Percentiles rank a stretch among this genome's conserved stretches.
phyloP scores from a whole-genome alignment of 2,329 filamentous ascomycete species.

The Tolypocladium album region DNA sequence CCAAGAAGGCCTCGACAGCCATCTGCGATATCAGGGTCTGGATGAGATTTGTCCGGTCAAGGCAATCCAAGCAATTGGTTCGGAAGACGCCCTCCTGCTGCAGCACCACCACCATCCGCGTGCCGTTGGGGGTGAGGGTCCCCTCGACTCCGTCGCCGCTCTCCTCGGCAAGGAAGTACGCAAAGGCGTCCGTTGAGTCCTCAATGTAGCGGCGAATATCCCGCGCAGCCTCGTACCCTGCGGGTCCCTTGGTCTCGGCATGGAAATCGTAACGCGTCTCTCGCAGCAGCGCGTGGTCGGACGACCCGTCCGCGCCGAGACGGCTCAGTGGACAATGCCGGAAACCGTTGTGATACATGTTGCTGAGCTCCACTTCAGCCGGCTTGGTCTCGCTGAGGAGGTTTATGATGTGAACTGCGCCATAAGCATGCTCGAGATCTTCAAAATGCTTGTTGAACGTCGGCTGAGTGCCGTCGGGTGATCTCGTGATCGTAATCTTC shows the following conservation, averaged over 20 bases:
- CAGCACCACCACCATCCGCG: constrained; percentile 56
- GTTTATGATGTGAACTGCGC: constrained; percentile 86
- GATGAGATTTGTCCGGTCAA: constrained; percentile 91
- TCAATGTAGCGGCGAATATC: constrained; percentile 72
- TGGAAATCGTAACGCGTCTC: constrained; percentile 94
- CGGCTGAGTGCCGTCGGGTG: constrained; percentile 80
- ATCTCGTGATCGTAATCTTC: constrained; percentile 85
- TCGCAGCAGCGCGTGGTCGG: constrained; percentile 63
- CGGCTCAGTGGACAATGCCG: constrained; percentile 61
- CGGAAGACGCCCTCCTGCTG: constrained; percentile 94
- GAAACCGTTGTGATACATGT: constrained; percentile 70
- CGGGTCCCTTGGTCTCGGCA: constrained; percentile 77
- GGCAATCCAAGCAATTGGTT: constrained; percentile 91
- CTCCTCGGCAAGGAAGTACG: constrained; percentile 81
- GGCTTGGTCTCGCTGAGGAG: constrained; percentile 83
- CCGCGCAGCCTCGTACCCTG: constrained; percentile 83
- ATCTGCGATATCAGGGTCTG: constrained; percentile 94
- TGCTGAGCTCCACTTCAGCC: constrained; percentile 74
- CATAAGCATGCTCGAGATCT: constrained; percentile 75
- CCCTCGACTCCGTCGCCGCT: constrained; percentile 40
- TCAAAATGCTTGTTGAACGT: constrained; percentile 95
- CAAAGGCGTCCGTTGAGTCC: constrained; percentile 73
- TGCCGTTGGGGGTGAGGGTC: constrained; percentile 22
- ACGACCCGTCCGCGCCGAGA: constrained; percentile 39
- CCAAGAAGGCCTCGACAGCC: constrained; percentile 76